Percentiles rank a stretch among this genome's conserved stretches.
These are phyloP conservation scores for Alternaria panax DNA, from an alignment of 2,329 filamentous ascomycete genomes.

Conservation along the genomic window DNA sequence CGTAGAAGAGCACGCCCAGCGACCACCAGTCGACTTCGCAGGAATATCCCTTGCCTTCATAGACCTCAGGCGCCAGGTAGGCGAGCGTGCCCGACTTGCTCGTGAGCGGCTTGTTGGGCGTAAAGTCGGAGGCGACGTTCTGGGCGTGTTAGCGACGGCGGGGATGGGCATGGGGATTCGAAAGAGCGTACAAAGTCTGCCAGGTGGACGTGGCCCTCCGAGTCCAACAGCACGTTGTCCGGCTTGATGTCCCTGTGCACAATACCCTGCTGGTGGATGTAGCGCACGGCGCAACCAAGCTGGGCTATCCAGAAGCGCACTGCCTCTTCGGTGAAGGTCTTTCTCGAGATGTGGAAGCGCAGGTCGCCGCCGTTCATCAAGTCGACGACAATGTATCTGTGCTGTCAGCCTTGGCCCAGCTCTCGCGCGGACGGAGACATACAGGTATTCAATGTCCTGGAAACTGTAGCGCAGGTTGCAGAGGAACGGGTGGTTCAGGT, in stretches of 20 bases:
- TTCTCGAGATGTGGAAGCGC: slow-evolving; percentile 96
- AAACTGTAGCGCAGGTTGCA: slow-evolving; percentile 99
- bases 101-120: slow-evolving; percentile 80
- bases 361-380: slow-evolving; percentile 97
- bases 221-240: slow-evolving; percentile 53
- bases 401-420: slow-evolving; percentile 20
- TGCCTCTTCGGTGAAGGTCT: slow-evolving; percentile 96
- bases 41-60: slow-evolving; percentile 86
- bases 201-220: slow-evolving; percentile 80
- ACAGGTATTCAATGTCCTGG: slow-evolving; percentile 99
- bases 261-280: slow-evolving; percentile 54
- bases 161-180: background rate
- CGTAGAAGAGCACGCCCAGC: slow-evolving; percentile 95
- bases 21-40: slow-evolving; percentile 98
- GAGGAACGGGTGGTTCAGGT: slow-evolving; percentile 96
- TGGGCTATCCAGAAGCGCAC: slow-evolving; percentile 97
- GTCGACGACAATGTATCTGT: slow-evolving; percentile 89
- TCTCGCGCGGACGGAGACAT: slow-evolving; percentile 48
- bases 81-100: slow-evolving; percentile 97
- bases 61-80: slow-evolving; percentile 95
- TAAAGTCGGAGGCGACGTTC: slow-evolving; percentile 96
- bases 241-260: slow-evolving; percentile 55
- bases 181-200: slow-evolving; percentile 84
- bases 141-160: slow-evolving; percentile 56
- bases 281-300: slow-evolving; percentile 83